These are phyloP conservation scores for Actinomucor elegans DNA, from an alignment of 371 early-diverging fungal species.

Conservation along the genomic window DNA sequence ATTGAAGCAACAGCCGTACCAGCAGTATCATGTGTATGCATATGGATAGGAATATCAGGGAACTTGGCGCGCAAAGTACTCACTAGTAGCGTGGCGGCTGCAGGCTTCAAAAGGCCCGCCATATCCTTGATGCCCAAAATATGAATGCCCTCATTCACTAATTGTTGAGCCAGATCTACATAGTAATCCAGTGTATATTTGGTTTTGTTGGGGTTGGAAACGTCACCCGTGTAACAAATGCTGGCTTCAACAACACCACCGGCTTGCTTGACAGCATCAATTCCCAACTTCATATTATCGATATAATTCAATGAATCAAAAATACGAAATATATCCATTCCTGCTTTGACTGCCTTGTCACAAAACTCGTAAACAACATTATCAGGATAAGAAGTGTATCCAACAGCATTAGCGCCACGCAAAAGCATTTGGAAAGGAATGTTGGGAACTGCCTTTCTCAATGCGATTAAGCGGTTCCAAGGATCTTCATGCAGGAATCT, in stretches of 20 bases:
- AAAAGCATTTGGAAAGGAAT: conserved; percentile 97
- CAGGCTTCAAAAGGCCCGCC: conserved; percentile 95
- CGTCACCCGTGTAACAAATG: conserved; percentile 93
- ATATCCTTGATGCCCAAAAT: conserved; percentile 96
- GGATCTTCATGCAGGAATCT: conserved; percentile 94
- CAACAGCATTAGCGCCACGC: conserved; percentile 96
- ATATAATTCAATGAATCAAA: conserved; percentile 96
- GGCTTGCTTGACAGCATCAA: conserved; percentile 90
- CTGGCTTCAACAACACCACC: conserved; percentile 94
- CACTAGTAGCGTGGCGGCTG: conserved; percentile 80
- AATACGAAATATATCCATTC: conserved; percentile 95
- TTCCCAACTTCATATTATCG: conserved; percentile 93
- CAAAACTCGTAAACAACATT: conserved; percentile 95
- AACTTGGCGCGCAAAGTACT: conserved; percentile 81
- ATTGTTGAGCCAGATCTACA: conserved; percentile 82
- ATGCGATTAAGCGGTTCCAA: conserved; percentile 83
- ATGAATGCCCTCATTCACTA: conserved; percentile 91
- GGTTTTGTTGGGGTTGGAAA: conserved; percentile 73
- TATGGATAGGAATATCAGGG: conserved; percentile 93
- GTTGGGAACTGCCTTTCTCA: conserved; percentile 91
- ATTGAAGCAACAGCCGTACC: conserved; percentile 95
- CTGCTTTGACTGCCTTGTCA: conserved; percentile 82
- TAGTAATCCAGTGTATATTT: conserved; percentile 93
- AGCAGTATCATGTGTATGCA: conserved; percentile 96
- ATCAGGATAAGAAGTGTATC: conserved; percentile 96